Percentiles rank a stretch among this genome's conserved stretches.
Conservation (phyloP, 108 stramenopile genomes). For the Fragilaria radians region DNA sequence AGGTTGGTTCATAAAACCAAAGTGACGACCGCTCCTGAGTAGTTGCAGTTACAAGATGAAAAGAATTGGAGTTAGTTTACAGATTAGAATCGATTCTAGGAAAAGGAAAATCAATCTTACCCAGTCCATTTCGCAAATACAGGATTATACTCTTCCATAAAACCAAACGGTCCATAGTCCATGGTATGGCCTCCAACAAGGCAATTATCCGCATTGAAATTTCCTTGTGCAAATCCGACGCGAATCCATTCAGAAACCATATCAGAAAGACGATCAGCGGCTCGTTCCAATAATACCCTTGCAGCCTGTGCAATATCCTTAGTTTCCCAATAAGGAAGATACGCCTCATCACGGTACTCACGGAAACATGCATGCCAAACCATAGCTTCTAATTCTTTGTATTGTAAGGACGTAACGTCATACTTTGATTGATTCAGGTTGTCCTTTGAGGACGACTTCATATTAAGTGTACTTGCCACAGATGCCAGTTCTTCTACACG, state of each 20-base stretch:
- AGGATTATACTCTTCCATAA: slow-evolving; percentile 81
- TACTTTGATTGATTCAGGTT: slow-evolving; percentile 7
- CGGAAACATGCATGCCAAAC: slow-evolving; percentile 80
- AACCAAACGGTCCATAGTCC: slow-evolving; percentile 96
- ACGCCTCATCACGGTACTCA: slow-evolving; percentile 60
- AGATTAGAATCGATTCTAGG: no score
- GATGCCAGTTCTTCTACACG: slow-evolving; percentile 32
- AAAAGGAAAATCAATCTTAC: slow-evolving; percentile 3
- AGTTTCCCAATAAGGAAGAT: slow-evolving; percentile 39
- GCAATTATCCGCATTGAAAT: slow-evolving; percentile 94
- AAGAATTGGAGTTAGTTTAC: slow-evolving; percentile 2
- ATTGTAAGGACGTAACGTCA: slow-evolving; percentile 37
- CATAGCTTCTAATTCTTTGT: slow-evolving; percentile 62
- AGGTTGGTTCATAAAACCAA: slow-evolving; percentile 89
- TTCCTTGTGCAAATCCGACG: slow-evolving; percentile 94
- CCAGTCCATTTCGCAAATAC: slow-evolving; percentile 83
- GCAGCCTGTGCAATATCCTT: slow-evolving; percentile 50
- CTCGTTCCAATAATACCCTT: slow-evolving; percentile 36
- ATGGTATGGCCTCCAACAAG: slow-evolving; percentile 80
- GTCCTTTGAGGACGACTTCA: slow-evolving; percentile 4
- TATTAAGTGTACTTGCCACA: slow-evolving; percentile 8
- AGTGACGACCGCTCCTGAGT: slow-evolving; percentile 56
- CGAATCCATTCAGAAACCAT: slow-evolving; percentile 87
- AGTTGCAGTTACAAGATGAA: neutral
- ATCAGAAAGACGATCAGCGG: slow-evolving; percentile 43